Evolutionary conservation across 2,329 filamentous ascomycete genomes (phyloP), one percentile per base, ranked within the genome.

Genomic region (Mariannaea sp.): DNA sequence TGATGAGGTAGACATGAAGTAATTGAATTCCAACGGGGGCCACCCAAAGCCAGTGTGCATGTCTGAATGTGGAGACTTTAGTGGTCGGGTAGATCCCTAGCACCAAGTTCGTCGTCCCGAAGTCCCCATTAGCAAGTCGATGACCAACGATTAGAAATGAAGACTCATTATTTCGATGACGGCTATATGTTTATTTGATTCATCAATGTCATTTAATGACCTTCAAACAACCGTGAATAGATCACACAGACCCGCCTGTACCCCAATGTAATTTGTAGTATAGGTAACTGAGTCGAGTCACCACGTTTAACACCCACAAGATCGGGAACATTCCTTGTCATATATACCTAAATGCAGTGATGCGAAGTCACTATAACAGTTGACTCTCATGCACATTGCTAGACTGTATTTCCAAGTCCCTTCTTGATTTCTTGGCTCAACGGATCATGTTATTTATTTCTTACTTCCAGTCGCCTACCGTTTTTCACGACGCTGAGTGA

Each of bases 151-250:
- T 53, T 53, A 30, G 30, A 9, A 53, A 53, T 49, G 22, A 7
- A 17, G 14, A 27, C 22, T 24, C 5, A n/a, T 10, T 12, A 43
- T 42, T 19, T 48, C 38, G 30, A 53, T 53, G 51, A 48, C 38
- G 33, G 27, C 8, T 44, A 27, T 32, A 33, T 14, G 9, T 30
- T 32, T 29, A 40, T n/a, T 42, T 19, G 3, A 13, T 10, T 9
- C 14, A 9, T 16, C 4, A 22, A n/a, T 6, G 41, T 14, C 13
- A 29, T 24, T 19, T 9, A 26, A 27, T 39, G 19, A 30, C 22
- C 22, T 24, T 24, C 22, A 24, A 24, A 8, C 22, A 10, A 22
- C 3, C 41, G 29, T 17, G 41, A 44, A 24, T 44, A 14, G 26
- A 7, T 36, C 33, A 20, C 17, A 24, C 22, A 24, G 22, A n/a